Conservation (phyloP, 2,329 filamentous ascomycete genomes). For the Endoconidiophora laricicola region DNA sequence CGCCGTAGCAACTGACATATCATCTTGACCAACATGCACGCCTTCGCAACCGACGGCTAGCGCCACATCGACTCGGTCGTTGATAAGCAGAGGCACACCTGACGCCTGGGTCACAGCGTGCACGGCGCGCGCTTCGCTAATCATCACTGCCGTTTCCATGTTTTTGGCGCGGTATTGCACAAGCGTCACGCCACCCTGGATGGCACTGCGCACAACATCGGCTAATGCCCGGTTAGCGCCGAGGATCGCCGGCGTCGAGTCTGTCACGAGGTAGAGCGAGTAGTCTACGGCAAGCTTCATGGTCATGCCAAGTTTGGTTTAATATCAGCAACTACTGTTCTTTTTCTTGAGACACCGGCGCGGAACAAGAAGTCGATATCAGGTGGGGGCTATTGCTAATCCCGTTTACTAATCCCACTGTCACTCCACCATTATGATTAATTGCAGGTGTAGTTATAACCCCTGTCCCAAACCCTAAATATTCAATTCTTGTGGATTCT, state of each 20-base stretch:
- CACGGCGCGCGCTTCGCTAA: conserved; percentile 53
- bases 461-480: no score
- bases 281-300: conserved; percentile 39
- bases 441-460: no score
- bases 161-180: conserved; percentile 88
- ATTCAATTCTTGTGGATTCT: no score
- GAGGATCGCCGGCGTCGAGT: conserved; percentile 75
- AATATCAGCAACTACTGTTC: no score
- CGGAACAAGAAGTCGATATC: no score
- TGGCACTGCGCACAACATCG: conserved; percentile 55
- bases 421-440: no score
- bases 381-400: no score
- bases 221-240: conserved; percentile 48
- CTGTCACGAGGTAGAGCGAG: conserved; percentile 78
- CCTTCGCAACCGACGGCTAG: conserved; percentile 75
- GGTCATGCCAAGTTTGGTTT: background rate
- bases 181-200: conserved; percentile 66
- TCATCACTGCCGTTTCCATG: conserved; percentile 53
- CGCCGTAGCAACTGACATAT: conserved; percentile 58
- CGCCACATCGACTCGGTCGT: conserved; percentile 82
- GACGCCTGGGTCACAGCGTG: conserved; percentile 52
- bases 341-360: no score
- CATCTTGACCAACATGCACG: conserved; percentile 89
- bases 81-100: conserved; percentile 71
- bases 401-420: no score